Base-by-base conservation (phyloP, 1,139 yeast species). In the Hyphopichia wangnamkhiaoensis region DNA sequence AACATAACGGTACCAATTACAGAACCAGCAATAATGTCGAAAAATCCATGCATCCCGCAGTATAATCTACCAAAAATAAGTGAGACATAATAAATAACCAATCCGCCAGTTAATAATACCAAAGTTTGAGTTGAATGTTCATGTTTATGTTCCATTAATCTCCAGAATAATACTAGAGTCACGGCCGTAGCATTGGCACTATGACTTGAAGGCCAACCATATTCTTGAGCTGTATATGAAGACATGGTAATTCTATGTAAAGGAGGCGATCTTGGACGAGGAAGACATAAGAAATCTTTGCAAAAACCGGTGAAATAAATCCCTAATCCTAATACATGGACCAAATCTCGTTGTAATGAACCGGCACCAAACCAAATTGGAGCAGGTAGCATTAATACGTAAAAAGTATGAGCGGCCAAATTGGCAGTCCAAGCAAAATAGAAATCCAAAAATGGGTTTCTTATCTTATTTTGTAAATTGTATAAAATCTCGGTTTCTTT, bases 1-100 rank as follows among this genome's bases (percentile, higher is more conserved):
- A 74, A 75, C 32, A 82, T 66, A 0, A 59, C 33, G 0, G 65
- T 40, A 0, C 98, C 98, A 20, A 89, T 69, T 0, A 74, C 0
- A 0, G 80, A 64, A 2, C 98, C 98, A 9, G 79, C 63, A 1
- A 68, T 39, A 4, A 93, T 71, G 58, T 93, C 98, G 24, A 87
- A 64, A 45, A 87, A 79, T 2, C 98, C 98, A 62, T 93, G 98
- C 98, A 93, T 93, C 4, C 98, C 98, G 60, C 97, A 91, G 63
- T 93, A 93, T 6, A 93, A 59, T 41, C 98, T 71, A 21, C 98
- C 98, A 46, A 80, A 61, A 1, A 87, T 78, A 46, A 93, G 69
- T 9, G 94, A 81, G 19, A 71, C 45, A 54, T 82, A 84, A 57
- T 91, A 90, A 13, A 76, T 33, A 2, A 61, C 45, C 31, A 62